phyloP scores from a whole-genome alignment of 345 rosid genomes.

The Ceriops zippeliana region DNA sequence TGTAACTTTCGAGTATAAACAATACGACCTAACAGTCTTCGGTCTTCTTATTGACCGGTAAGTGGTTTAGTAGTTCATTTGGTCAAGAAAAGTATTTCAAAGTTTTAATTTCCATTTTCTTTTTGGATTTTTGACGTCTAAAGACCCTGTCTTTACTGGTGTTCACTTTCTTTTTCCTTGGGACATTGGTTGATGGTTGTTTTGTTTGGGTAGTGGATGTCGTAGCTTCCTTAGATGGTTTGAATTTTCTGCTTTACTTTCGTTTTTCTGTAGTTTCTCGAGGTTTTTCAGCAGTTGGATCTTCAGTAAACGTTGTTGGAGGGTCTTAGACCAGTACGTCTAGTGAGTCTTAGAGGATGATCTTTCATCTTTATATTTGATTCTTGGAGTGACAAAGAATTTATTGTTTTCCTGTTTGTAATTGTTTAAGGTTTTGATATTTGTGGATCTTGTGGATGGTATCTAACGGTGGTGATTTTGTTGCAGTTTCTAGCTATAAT shows the following conservation, averaged over 20 bases:
- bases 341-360: neutral
- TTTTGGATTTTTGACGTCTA: constrained; percentile 7
- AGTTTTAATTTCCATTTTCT: neutral
- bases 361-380: neutral
- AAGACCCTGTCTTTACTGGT: neutral
- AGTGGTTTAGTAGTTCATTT: constrained; percentile 3
- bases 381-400: neutral
- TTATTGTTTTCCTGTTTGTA: neutral
- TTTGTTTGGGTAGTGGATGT: neutral
- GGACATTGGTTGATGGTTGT: neutral
- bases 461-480: constrained; percentile 6
- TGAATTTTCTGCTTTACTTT: neutral
- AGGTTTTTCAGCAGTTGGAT: neutral
- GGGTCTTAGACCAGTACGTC: constrained; percentile 7
- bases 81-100: constrained; percentile 3
- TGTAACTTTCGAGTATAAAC: neutral
- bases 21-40: constrained; percentile 13
- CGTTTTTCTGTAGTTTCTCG: neutral
- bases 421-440: constrained; percentile 12
- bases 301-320: neutral
- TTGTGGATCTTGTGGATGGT: constrained; percentile 4
- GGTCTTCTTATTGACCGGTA: constrained; percentile 24
- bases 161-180: neutral
- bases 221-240: neutral
- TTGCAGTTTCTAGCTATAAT: neutral